Evolutionary conservation across 768 basidiomycete species (phyloP), one percentile per base, ranked within the genome.

Genomic region (Termitomyces sp.): DNA sequence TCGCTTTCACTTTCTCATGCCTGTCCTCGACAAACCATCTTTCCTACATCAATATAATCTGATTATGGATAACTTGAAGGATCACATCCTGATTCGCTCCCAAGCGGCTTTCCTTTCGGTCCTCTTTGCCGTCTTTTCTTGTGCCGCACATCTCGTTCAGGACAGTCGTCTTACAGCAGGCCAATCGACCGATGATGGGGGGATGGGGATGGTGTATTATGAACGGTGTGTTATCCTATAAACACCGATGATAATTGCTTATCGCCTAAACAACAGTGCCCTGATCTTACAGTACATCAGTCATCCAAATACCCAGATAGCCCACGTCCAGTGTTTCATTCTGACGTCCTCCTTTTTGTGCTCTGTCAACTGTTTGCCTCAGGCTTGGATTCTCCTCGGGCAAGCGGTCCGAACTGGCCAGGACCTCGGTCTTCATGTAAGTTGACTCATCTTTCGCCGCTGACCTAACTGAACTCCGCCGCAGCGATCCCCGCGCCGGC

Each of bases 241-340:
- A 54, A 49, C 47, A 32, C 59, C 38, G 53, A 8, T 54, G 56
- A 57, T n/a, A 59, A 41, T 57, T 56, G 58, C 49, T 55, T 62
- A 65, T 57, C 59, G 59, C 57, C 23, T 52, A 10, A 44, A 12
- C 35, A 38, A 58, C 66, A 95, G 93, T 57, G 90, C 94, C 32
- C 82, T 95, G 70, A 86, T 95, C 58, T 74, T 96, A 37, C 92
- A 95, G 68, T 95, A 95, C 71, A 95, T 95, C 74, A 93, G 92
- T 61, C 86, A 94, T 67, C 84, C 90, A 43, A 90, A 87, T 54
- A 91, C 86, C 40, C 89, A 94, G 69, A 77, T 90, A 50, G 82
- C 86, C 34, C 94, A 95, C 70, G 93, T 95, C 31, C 94, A 95
- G 75, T 90, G 90, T 71, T 88, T 95, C 68, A 83, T 92, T 60